Evolutionary conservation across 2,329 filamentous ascomycete genomes (phyloP), one percentile per base, ranked within the genome.

Genomic region (Diaporthe sp.): DNA sequence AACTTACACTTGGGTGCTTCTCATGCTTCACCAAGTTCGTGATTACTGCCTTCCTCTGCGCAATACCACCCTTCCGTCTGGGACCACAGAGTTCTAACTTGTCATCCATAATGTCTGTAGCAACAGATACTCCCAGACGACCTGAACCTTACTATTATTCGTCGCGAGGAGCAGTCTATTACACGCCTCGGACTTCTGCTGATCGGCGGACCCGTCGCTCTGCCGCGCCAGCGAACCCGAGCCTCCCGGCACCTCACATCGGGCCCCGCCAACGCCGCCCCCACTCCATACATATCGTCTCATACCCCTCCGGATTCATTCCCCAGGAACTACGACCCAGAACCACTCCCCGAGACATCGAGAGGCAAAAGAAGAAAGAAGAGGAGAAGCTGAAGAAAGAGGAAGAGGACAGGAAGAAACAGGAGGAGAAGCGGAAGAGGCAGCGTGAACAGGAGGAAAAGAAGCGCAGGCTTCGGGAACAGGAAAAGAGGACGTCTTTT

Each of bases 241-340:
- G 73, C 39, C 81, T 83, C 77, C 85, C 80, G 74, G 81, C 77
- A 63, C 84, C 82, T 72, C 83, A 85, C 77, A 90, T 88, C 79
- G 85, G 86, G 78, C 85, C 84, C 73, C 86, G 88, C 77, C 85
- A 82, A 74, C 85, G 87, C 77, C 84, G 88, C 79, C 88, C 88
- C 56, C 88, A 90, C 77, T 88, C 88, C 55, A 90, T 91, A 75
- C 87, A 88, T 79, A 89, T 90, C 74, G 84, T 84, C 74, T 86
- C 85, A 73, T 88, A 86, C 76, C 85, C 81, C 56, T 73, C 85
- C 75, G 80, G 86, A 37, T 85, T 83, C 61, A 78, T 85, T 4
- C 84, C 84, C 3, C 79, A 80, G 74, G 84, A 86, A 56, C 78
- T 84, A 19, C 77, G 86, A 70, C 81, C 82, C n/a, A 79, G 77